These are phyloP conservation scores for Sesbania bispinosa DNA, from an alignment of 306 rosid species.

Conservation along the genomic window DNA sequence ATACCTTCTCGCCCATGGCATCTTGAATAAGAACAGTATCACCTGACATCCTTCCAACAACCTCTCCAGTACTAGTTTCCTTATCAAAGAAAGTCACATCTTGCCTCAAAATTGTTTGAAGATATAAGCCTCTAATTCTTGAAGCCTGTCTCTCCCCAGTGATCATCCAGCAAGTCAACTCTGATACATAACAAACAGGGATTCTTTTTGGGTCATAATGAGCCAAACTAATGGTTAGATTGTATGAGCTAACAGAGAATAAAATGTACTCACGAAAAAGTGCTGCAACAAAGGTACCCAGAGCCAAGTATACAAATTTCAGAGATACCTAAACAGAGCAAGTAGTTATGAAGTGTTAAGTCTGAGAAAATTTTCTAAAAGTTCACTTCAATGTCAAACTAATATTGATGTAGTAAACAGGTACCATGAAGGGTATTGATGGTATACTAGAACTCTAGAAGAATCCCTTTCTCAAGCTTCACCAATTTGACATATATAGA, in stretches of 20 bases:
- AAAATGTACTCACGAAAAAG: constrained; percentile 55
- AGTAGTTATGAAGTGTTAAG: neutral
- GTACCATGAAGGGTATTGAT: neutral
- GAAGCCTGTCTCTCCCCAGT: constrained; percentile 92
- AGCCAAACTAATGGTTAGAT: neutral
- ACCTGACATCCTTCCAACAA: constrained; percentile 86
- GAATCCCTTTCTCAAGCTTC: neutral
- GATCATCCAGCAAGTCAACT: constrained; percentile 85
- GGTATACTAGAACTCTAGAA: neutral
- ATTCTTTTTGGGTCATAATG: neutral
- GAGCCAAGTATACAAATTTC: constrained; percentile 63
- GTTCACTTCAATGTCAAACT: neutral
- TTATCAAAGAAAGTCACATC: constrained; percentile 75
- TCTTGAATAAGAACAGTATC: constrained; percentile 88
- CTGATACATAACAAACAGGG: constrained; percentile 36
- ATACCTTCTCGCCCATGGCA: constrained; percentile 95
- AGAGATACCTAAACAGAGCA: constrained; percentile 48
- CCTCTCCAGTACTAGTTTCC: constrained; percentile 79
- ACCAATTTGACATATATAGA: neutral
- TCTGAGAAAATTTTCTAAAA: neutral
- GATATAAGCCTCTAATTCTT: constrained; percentile 72
- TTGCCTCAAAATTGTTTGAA: constrained; percentile 81
- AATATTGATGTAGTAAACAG: neutral
- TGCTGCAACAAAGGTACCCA: constrained; percentile 55
- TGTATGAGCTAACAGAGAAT: constrained; percentile 10